phyloP scores from a whole-genome alignment of 2,329 filamentous ascomycete genomes.

The Botrytis medusae region DNA sequence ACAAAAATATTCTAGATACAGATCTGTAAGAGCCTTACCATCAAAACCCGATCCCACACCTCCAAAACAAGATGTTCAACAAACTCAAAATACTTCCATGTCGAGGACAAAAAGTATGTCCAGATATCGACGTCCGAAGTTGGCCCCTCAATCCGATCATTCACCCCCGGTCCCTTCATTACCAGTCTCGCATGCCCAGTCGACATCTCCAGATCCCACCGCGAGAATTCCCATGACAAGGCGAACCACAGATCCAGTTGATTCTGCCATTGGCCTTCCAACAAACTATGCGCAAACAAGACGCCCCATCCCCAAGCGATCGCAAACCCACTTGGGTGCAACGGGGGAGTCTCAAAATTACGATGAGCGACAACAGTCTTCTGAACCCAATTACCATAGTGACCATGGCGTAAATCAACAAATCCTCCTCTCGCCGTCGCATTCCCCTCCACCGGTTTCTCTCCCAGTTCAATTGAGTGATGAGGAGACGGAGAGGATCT shows the following conservation, averaged over 20 bases:
- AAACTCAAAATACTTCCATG: not conserved
- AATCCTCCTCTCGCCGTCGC: conserved; percentile 7
- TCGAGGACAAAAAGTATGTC: conserved; percentile 42
- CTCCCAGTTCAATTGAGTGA: conserved; percentile 25
- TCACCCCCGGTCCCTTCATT: conserved; percentile 24
- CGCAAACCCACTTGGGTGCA: conserved; percentile 20
- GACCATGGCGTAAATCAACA: conserved; percentile 23
- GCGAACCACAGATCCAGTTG: conserved; percentile 14
- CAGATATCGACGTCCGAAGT: conserved; percentile 40
- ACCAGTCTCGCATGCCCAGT: conserved; percentile 17
- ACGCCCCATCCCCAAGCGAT: conserved; percentile 20
- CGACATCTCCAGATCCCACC: not conserved
- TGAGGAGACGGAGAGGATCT: conserved; percentile 31
- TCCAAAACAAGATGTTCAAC: conserved; percentile 26
- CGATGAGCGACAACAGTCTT: conserved; percentile 24
- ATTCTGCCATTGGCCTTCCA: not conserved
- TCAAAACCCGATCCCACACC: conserved; percentile 23
- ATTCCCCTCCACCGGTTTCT: conserved; percentile 13
- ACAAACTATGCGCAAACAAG: conserved; percentile 20
- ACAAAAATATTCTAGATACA: conserved; percentile 57
- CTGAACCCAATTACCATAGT: conserved; percentile 24
- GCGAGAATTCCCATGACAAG: conserved; percentile 2
- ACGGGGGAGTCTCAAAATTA: conserved; percentile 27
- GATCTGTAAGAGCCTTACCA: conserved; percentile 52
- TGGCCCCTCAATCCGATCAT: conserved; percentile 20